These are phyloP conservation scores for Leccinum pallidistipes DNA, from an alignment of 1,284 basidiomycete genomes.

Conservation along the genomic window DNA sequence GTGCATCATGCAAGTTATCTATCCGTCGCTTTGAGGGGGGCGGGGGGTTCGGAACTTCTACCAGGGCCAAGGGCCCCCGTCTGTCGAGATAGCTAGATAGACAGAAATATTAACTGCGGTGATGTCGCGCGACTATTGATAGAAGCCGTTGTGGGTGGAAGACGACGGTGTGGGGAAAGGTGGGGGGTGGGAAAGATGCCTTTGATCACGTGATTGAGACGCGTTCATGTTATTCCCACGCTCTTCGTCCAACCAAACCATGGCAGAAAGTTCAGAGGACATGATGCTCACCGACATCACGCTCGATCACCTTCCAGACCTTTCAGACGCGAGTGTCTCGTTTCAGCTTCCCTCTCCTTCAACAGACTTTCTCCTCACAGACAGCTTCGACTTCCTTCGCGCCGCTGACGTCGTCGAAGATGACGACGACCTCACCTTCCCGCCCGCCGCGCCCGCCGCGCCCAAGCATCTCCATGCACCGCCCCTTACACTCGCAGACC, in stretches of 20 bases:
- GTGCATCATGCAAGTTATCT: neutral
- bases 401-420: constrained; percentile 17
- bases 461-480: constrained; percentile 25
- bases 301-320: constrained; percentile 48
- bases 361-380: constrained; percentile 41
- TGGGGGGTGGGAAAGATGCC: constrained; percentile 19
- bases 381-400: constrained; percentile 41
- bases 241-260: neutral
- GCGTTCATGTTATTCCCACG: constrained; percentile 31
- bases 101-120: constrained; percentile 5
- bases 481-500: constrained; percentile 37
- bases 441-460: constrained; percentile 22
- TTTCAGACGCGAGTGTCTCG: constrained; percentile 46
- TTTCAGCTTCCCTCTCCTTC: constrained; percentile 50
- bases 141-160: constrained; percentile 20
- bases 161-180: constrained; percentile 23
- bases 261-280: neutral
- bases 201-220: constrained; percentile 28
- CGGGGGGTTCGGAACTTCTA: neutral
- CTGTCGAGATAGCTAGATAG: constrained; percentile 5
- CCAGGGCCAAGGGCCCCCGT: neutral
- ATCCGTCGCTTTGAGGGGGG: neutral
- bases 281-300: constrained; percentile 43
- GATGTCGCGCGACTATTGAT: constrained; percentile 13
- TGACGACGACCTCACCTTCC: constrained; percentile 35